These are phyloP conservation scores for Alternaria sp. DNA, from an alignment of 2,329 filamentous ascomycete species.

Conservation along the genomic window DNA sequence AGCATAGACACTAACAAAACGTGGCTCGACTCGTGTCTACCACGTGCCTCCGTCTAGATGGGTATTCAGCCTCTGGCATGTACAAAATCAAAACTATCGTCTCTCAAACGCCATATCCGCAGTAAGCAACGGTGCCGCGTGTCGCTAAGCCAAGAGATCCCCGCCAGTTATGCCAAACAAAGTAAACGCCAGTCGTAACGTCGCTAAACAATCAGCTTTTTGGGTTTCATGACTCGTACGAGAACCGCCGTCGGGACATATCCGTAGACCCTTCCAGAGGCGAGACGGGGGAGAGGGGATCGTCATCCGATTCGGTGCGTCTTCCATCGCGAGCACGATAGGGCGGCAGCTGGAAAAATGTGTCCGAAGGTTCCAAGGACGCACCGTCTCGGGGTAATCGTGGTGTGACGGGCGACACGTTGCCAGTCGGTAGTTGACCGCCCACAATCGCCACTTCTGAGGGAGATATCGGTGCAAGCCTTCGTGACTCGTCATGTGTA, in stretches of 20 bases:
- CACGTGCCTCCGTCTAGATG: constrained; percentile 21
- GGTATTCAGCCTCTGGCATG: constrained; percentile 19
- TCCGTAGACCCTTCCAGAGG: constrained; percentile 44
- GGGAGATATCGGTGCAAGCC: constrained; percentile 36
- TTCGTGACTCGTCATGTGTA: constrained; percentile 30
- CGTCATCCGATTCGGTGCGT: constrained; percentile 40
- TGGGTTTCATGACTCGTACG: constrained; percentile 48
- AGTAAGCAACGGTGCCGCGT: not conserved
- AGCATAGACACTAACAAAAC: constrained; percentile 14
- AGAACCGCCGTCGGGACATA: constrained; percentile 47
- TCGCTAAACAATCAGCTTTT: constrained; percentile 25
- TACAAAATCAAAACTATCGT: constrained; percentile 21
- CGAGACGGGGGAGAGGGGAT: constrained; percentile 46
- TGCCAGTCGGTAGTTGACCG: constrained; percentile 28
- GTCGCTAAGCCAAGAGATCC: constrained; percentile 1
- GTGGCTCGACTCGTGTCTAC: constrained; percentile 10
- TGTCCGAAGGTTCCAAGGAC: constrained; percentile 42
- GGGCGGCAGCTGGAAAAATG: constrained; percentile 40
- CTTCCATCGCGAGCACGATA: constrained; percentile 34
- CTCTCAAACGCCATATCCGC: constrained; percentile 24
- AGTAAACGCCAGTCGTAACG: constrained; percentile 20
- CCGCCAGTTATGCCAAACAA: constrained; percentile 16
- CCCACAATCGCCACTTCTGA: constrained; percentile 43
- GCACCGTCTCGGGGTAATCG: constrained; percentile 45
- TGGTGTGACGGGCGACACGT: constrained; percentile 44